Evolutionary conservation across 495 filamentous ascomycete genomes (phyloP), one percentile per base, ranked within the genome.

Genomic region (Patellaria atrata): DNA sequence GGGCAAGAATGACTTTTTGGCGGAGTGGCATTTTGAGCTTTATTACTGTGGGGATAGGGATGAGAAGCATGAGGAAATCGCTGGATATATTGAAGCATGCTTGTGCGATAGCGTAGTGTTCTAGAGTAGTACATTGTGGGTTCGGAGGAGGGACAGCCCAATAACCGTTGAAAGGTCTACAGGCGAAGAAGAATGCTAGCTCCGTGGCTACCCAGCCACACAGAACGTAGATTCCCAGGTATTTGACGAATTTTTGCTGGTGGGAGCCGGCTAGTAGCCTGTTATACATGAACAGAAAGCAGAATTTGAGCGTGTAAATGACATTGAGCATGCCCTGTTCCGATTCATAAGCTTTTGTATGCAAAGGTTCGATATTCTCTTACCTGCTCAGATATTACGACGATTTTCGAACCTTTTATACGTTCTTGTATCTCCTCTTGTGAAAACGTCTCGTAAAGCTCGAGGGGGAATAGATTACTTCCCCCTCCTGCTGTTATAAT

Each of bases 231-330:
- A 47, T 22, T 7, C 35, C 29, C 7, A 53, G 33, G 18, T 18
- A 33, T 10, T 38, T 41, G 17, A 55, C 40, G 7, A 19, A 36
- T 5, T 27, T 8, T 6, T 24, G 37, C 23, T 53, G 40, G 10
- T 24, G 25, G 4, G 45, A 34, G 4, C 30, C 33, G 3, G 15
- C 10, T 14, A 65, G 67, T 47, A 68, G 53, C 37, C 65, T n/a
- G n/a, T n/a, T n/a, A 52, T 68, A 73, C 27, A 71, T 65, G 26
- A 69, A 59, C 39, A 73, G 45, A 64, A 71, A 68, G 50, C 65
- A 70, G 10, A 53, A 46, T 48, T 73, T 73, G 45, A 64, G 44
- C 11, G 52, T 55, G 57, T 61, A 71, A 17, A 73, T 56, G 4
- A 55, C 47, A 14, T 68, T 56, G 9, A 73, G 37, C 46, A 70